phyloP scores from a whole-genome alignment of 495 filamentous ascomycete species.

The Hapsidospora chrysogenum region DNA sequence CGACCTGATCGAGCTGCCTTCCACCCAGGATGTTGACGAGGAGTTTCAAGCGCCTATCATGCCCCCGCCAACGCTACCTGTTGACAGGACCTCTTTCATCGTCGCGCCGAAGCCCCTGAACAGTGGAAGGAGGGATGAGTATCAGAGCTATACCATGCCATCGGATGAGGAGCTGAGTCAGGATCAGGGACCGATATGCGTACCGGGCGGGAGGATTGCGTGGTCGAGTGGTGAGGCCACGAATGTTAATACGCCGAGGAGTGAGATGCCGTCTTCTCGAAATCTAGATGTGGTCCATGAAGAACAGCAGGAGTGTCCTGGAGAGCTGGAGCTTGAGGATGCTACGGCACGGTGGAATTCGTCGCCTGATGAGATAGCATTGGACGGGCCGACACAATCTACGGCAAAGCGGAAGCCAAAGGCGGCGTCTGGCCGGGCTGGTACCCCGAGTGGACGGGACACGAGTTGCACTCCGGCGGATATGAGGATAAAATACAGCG shows the following conservation, averaged over 20 bases:
- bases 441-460: not conserved
- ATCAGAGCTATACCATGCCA: too few relatives aligned
- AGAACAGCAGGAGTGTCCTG: not conserved
- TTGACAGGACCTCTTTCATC: not conserved
- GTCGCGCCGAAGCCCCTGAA: too few relatives aligned
- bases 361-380: not conserved
- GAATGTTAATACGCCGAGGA: conserved; percentile 2
- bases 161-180: not conserved
- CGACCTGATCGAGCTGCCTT: not conserved
- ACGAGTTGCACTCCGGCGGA: not conserved
- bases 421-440: too few relatives aligned
- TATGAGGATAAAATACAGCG: not conserved
- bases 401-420: too few relatives aligned
- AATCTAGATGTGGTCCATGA: too few relatives aligned
- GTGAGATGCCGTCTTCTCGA: not conserved
- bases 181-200: not conserved
- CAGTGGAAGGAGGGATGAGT: too few relatives aligned
- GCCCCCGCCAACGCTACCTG: not conserved
- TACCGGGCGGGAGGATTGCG: too few relatives aligned
- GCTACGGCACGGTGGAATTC: not conserved
- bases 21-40: not conserved
- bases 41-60: not conserved
- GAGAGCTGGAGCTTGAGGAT: not conserved
- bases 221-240: conserved; percentile 1
- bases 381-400: too few relatives aligned